Conservation (phyloP, 148 eudicot species). For the Spergularia marina region DNA sequence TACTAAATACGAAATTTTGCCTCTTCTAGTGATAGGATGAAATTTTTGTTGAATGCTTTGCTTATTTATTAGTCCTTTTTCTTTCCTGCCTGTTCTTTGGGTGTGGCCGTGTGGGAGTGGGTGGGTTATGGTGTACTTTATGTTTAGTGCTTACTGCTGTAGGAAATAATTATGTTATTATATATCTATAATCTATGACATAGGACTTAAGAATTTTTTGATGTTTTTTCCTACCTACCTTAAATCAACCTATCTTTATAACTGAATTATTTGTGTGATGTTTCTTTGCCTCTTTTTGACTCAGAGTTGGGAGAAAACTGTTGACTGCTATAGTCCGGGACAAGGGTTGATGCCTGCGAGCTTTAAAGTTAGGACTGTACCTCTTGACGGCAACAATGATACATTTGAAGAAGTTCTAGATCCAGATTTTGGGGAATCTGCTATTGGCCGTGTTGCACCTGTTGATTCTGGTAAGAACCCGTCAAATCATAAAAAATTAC, state of each 20-base stretch:
- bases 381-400: constrained; percentile 39
- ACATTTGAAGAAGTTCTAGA: constrained; percentile 46
- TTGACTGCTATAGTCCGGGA: constrained; percentile 63
- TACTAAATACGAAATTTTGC: too few species aligned
- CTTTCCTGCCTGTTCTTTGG: neutral
- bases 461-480: constrained; percentile 82
- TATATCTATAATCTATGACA: neutral
- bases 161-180: neutral
- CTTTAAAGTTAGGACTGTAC: constrained; percentile 44
- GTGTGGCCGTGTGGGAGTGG: neutral
- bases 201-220: too few species aligned
- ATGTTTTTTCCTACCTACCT: neutral
- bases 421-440: constrained; percentile 53
- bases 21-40: too few species aligned
- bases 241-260: neutral
- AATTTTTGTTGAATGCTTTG: too few species aligned
- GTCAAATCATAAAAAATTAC: neutral
- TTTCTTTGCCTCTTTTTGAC: constrained; percentile 2
- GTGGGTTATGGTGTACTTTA: neutral
- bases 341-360: constrained; percentile 58
- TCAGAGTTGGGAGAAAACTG: constrained; percentile 99
- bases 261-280: constrained; percentile 9
- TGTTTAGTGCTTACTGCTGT: neutral
- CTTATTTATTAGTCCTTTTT: neutral
- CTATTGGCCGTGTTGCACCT: constrained; percentile 78